Percentiles rank a stretch among this genome's conserved stretches.
These are phyloP conservation scores for Malania oleifera DNA, from an alignment of 164 flowering plant species.

Conservation along the genomic window DNA sequence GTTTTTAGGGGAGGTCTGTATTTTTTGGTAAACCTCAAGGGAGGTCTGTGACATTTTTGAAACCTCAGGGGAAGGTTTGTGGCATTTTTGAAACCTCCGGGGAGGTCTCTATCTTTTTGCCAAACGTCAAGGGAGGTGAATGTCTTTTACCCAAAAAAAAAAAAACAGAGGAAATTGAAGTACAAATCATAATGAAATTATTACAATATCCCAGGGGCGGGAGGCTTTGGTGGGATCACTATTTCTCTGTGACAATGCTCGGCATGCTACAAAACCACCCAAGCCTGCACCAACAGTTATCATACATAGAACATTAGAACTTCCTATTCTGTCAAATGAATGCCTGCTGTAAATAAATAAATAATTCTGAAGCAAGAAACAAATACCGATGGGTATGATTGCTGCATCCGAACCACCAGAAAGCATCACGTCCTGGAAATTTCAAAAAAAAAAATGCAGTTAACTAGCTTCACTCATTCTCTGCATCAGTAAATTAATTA, in stretches of 20 bases:
- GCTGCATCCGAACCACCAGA: conserved; percentile 98
- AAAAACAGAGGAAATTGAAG: too few relatives aligned
- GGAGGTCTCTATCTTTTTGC: too few relatives aligned
- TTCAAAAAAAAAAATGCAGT: too few relatives aligned
- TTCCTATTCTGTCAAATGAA: not conserved
- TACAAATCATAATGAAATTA: not conserved
- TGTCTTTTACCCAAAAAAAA: too few relatives aligned
- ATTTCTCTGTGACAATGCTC: conserved; percentile 90
- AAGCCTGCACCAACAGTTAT: conserved; percentile 48
- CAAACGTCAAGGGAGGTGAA: too few relatives aligned
- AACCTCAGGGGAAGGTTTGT: too few relatives aligned
- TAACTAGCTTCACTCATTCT: too few relatives aligned
- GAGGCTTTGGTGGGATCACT: conserved; percentile 91
- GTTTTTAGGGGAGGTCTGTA: too few relatives aligned
- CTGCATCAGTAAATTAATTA: too few relatives aligned
- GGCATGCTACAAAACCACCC: conserved; percentile 97
- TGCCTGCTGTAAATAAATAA: conserved; percentile 3
- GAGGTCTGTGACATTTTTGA: too few relatives aligned
- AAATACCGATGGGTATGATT: conserved; percentile 83
- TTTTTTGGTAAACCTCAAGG: too few relatives aligned
- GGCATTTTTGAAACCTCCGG: too few relatives aligned
- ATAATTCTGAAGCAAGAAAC: conserved; percentile 1
- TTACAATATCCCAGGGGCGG: conserved; percentile 97
- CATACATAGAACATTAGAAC: not conserved
- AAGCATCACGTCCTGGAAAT: conserved; percentile 89